Conservation (phyloP, 2,329 filamentous ascomycete species). For the Truncatella angustata region DNA sequence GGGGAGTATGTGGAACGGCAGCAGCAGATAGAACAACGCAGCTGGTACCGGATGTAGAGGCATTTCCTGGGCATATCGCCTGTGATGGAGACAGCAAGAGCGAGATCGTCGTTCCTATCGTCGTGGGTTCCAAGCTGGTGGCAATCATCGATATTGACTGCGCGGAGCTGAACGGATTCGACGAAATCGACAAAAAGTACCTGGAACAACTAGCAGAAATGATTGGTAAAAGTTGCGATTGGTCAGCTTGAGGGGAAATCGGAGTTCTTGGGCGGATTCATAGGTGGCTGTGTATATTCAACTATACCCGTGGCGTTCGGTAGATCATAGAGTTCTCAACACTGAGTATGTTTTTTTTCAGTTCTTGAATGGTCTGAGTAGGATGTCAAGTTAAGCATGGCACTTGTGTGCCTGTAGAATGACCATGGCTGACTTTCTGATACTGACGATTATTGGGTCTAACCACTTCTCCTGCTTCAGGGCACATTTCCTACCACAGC, state of each 20-base stretch:
- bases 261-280: neutral
- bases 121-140: constrained; percentile 51
- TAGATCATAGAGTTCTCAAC: neutral
- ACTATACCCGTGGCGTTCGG: neutral
- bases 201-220: constrained; percentile 66
- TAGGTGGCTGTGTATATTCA: neutral
- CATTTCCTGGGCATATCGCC: constrained; percentile 78
- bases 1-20: constrained; percentile 74
- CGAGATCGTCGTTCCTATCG: constrained; percentile 78
- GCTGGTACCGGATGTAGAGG: constrained; percentile 67
- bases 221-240: constrained; percentile 62
- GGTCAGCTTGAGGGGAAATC: constrained; percentile 40
- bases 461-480: too few relatives aligned
- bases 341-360: too few relatives aligned
- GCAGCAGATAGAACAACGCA: constrained; percentile 61
- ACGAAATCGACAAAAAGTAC: constrained; percentile 62
- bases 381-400: too few relatives aligned
- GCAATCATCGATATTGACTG: constrained; percentile 83
- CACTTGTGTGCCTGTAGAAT: too few relatives aligned
- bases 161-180: constrained; percentile 63
- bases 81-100: constrained; percentile 75
- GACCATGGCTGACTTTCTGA: too few relatives aligned
- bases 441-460: too few relatives aligned
- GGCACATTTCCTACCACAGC: too few relatives aligned
- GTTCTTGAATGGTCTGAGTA: too few relatives aligned